Conservation (phyloP, 176 grass and related monocot genomes). For the Stipa capillata region DNA sequence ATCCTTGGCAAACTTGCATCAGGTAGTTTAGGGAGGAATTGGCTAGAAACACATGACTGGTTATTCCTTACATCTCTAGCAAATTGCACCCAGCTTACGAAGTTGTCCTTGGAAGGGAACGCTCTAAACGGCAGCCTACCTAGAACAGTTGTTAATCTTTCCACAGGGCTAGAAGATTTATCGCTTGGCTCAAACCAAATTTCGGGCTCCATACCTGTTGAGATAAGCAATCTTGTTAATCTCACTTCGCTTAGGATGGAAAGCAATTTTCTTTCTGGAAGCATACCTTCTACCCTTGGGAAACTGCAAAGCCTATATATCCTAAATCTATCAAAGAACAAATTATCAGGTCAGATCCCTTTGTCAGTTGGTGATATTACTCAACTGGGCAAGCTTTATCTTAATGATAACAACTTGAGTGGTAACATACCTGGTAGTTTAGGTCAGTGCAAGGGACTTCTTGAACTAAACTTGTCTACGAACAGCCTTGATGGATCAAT, state of each 20-base stretch:
- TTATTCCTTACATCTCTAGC: not conserved
- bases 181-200: slow-evolving; percentile 16
- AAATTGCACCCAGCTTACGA: not conserved
- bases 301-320: not conserved
- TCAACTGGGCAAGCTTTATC: slow-evolving; percentile 14
- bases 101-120: not conserved
- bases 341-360: slow-evolving; percentile 36
- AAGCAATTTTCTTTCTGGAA: slow-evolving; percentile 28
- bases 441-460: slow-evolving; percentile 3
- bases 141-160: slow-evolving; percentile 3
- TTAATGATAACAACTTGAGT: slow-evolving; percentile 14
- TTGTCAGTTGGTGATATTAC: slow-evolving; percentile 17
- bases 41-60: not conserved
- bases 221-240: slow-evolving; percentile 14
- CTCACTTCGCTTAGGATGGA: slow-evolving; percentile 22
- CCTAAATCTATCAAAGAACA: slow-evolving; percentile 35
- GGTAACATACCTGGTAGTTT: slow-evolving; percentile 27
- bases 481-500: not conserved
- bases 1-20: not conserved
- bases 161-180: not conserved
- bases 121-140: not conserved
- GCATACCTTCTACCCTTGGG: slow-evolving; percentile 27
- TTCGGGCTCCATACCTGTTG: slow-evolving; percentile 5
- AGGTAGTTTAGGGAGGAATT: not conserved
- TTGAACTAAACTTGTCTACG: slow-evolving; percentile 16